A percentile compares a stretch with the other conserved stretches of the same genome.
phyloP scores from a whole-genome alignment of 2,329 filamentous ascomycete species.

The Colletotrichum scovillei region DNA sequence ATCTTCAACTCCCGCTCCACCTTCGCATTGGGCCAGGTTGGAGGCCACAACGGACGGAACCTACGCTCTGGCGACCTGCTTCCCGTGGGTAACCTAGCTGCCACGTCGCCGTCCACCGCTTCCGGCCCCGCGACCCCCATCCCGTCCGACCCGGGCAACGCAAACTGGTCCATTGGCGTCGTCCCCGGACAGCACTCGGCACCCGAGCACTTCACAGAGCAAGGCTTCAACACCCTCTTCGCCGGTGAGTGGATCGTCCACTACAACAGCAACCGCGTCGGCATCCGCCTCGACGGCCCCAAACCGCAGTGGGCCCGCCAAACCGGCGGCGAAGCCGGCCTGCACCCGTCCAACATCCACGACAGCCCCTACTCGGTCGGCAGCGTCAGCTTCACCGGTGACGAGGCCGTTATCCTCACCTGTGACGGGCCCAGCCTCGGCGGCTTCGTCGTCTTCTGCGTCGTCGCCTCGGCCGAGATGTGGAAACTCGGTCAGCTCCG shows the following conservation, averaged over 20 bases:
- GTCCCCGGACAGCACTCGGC: slow-evolving; percentile 53
- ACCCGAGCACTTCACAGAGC: slow-evolving; percentile 49
- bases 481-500: slow-evolving; percentile 55
- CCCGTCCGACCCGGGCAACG: slow-evolving; percentile 38
- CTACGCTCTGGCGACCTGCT: slow-evolving; percentile 46
- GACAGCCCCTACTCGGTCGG: slow-evolving; percentile 53
- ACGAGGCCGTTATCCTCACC: slow-evolving; percentile 52
- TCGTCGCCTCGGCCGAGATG: slow-evolving; percentile 50
- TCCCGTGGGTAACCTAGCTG: slow-evolving; percentile 26
- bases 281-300: slow-evolving; percentile 51
- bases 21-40: slow-evolving; percentile 47
- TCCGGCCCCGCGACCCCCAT: slow-evolving; percentile 36
- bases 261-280: slow-evolving; percentile 54
- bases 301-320: slow-evolving; percentile 50
- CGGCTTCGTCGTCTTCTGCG: slow-evolving; percentile 53
- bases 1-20: slow-evolving; percentile 47
- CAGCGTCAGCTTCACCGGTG: slow-evolving; percentile 55
- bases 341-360: slow-evolving; percentile 56
- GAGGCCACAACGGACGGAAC: slow-evolving; percentile 47
- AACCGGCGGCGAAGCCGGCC: slow-evolving; percentile 50
- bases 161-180: slow-evolving; percentile 46
- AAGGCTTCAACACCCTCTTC: slow-evolving; percentile 46
- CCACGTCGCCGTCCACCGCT: background rate
- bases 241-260: slow-evolving; percentile 50
- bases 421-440: slow-evolving; percentile 54